These are phyloP conservation scores for Talaromyces liani DNA, from an alignment of 495 filamentous ascomycete genomes.

Conservation along the genomic window DNA sequence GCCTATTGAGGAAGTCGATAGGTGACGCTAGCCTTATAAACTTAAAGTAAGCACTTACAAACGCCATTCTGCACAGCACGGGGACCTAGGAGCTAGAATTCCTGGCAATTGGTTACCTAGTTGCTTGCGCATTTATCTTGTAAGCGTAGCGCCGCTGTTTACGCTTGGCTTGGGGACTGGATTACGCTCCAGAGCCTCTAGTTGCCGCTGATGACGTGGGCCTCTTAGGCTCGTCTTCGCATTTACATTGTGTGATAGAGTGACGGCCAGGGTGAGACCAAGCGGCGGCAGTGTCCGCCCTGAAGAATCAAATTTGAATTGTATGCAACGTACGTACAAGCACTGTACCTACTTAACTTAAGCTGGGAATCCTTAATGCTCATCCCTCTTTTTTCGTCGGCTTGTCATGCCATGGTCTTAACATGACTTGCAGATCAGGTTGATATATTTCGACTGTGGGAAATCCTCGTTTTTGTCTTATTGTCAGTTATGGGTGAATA, in stretches of 20 bases:
- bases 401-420: neutral
- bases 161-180: neutral
- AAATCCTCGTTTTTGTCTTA: neutral
- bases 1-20: neutral
- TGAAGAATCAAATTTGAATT: neutral
- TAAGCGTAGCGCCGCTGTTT: neutral
- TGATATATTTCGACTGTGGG: neutral
- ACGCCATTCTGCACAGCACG: neutral
- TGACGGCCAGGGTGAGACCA: neutral
- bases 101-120: neutral
- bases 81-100: neutral
- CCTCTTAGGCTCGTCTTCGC: neutral
- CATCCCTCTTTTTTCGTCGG: neutral
- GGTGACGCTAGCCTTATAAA: neutral
- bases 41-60: neutral
- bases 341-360: neutral
- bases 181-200: neutral
- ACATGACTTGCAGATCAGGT: neutral
- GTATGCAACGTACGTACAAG: neutral
- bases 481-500: neutral
- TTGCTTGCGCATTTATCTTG: too few species aligned
- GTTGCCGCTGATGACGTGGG: neutral
- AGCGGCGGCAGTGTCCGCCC: neutral
- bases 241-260: neutral
- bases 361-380: neutral